Base-by-base conservation (phyloP, 495 filamentous ascomycete genomes). In the Melanomma pulvis-pyrius region DNA sequence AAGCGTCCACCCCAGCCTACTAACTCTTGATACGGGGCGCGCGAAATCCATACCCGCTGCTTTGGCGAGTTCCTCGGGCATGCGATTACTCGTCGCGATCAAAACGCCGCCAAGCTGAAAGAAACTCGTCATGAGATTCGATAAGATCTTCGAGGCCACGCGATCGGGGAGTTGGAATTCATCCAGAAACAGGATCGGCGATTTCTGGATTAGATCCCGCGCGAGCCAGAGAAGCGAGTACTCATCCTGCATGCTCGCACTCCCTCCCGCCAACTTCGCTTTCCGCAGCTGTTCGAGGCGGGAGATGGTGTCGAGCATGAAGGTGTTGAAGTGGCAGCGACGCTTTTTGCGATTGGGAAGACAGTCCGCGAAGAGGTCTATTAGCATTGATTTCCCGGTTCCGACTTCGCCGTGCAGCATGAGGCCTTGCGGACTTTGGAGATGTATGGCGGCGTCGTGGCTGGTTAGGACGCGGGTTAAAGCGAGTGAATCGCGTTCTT, bases 111-210 rank as follows among this genome's bases (percentile, higher is more conserved):
- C 89, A 4, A 91, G 77, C 54, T 89, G 86, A 68, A 90, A 91
- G 72, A 91, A 90, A 8, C 80, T 78, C n/a, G 87, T 87, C 65
- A 91, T 83, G 21, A 91, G 78, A 69, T 86, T 87, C 32, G 86
- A 88, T 59, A 91, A 74, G 24, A 90, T 88, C 71, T 90, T 90
- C 55, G 83, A 85, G 17, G 88, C 82, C 0, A 82, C 86, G 60
- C 86, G 79, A 73, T 90, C 88, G 0, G 88, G 89, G 15, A 91
- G 76, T 69, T 92, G 88, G 65, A 91, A 91, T 70, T 92, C 88
- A 63, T 91, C 88, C 1, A 91, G 75, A 54, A 91, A 92, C 1
- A 91, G 73, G 57, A 91, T 88, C 0, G 88, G 88, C 26, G 84
- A 86, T 25, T 82, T 84, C 67, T 86, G 79, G 12, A 89, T 81